Evolutionary conservation across 2,329 filamentous ascomycete genomes (phyloP), one percentile per base, ranked within the genome.

Genomic region (Apiospora hydei): DNA sequence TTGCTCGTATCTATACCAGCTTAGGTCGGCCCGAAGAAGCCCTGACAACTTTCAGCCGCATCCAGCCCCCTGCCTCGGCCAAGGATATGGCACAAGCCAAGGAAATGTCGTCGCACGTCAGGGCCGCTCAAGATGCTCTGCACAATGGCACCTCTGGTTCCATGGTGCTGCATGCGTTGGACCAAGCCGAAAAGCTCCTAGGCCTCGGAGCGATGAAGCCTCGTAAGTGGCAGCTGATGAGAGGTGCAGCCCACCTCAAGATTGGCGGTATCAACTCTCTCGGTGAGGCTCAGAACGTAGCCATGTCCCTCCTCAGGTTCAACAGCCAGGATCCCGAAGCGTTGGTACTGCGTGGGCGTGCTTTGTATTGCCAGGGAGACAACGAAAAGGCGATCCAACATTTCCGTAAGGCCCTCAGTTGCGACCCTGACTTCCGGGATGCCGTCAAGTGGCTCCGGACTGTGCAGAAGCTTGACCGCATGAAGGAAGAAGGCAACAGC

Each of bases 321-420:
- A 98, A 98, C 85, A 94, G 88, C 81, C 93, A 96, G 80, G 96
- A 99, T 79, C 95, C 96, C 1, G 96, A 99, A 84, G 96, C 96
- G 1, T 86, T 99, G 75, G 94, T 98, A 7, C 89, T 99, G 69
- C 91, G 96, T 67, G 96, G 96, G 34, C 91, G 95, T 74, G 93
- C 94, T 21, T 88, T 98, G 69, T 98, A 98, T 78, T 92, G 91
- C 4, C 94, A 96, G 81, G 96, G 96, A 43, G 96, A 99, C 77
- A 98, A 98, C 79, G 94, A 97, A 2, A 97, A 98, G 87, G 96
- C 96, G 1, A 89, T 98, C 61, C 93, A 96, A 80, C 94, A 97
- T 82, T 96, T 98, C 85, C 91, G 94, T 75, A 94, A 96, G 84
- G 96, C 96, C 26, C 85, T 98, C 71, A 93, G 88, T 81, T 94